phyloP scores from a whole-genome alignment of 345 rosid species.

The Murraya paniculata region DNA sequence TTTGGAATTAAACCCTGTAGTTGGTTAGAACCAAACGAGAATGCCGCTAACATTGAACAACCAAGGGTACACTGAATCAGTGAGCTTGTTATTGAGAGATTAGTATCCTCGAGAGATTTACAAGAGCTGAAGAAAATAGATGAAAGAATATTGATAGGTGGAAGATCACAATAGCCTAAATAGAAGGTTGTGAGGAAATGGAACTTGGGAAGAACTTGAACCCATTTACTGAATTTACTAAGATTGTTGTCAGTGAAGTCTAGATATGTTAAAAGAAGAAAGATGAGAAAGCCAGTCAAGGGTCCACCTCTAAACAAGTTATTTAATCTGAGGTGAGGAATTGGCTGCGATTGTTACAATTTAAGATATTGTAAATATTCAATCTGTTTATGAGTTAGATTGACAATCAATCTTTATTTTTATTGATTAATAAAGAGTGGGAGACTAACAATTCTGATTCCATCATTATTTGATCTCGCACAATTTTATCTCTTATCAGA shows the following conservation, averaged over 20 bases:
- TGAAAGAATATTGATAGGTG: background rate
- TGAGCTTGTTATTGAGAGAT: background rate
- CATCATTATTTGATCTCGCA: too few species aligned
- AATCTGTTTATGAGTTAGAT: too few species aligned
- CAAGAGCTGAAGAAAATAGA: background rate
- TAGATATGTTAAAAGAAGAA: constrained; percentile 4
- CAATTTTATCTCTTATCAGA: too few species aligned
- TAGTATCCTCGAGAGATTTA: background rate
- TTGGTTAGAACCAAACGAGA: background rate
- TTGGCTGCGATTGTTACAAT: too few species aligned
- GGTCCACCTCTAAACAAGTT: background rate
- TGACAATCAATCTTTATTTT: too few species aligned
- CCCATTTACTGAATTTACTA: constrained; percentile 9
- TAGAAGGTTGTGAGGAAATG: background rate
- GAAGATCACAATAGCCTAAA: background rate
- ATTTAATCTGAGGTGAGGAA: too few species aligned
- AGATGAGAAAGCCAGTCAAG: constrained; percentile 2
- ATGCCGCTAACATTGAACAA: constrained; percentile 3
- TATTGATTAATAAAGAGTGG: too few species aligned
- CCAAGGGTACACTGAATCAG: background rate
- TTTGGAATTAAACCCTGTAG: background rate
- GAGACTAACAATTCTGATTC: too few species aligned
- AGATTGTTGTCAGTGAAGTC: background rate
- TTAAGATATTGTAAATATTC: too few species aligned
- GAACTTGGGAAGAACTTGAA: background rate